These are phyloP conservation scores for Strobilomyces dryophilus DNA, from an alignment of 768 basidiomycete species.

Conservation along the genomic window DNA sequence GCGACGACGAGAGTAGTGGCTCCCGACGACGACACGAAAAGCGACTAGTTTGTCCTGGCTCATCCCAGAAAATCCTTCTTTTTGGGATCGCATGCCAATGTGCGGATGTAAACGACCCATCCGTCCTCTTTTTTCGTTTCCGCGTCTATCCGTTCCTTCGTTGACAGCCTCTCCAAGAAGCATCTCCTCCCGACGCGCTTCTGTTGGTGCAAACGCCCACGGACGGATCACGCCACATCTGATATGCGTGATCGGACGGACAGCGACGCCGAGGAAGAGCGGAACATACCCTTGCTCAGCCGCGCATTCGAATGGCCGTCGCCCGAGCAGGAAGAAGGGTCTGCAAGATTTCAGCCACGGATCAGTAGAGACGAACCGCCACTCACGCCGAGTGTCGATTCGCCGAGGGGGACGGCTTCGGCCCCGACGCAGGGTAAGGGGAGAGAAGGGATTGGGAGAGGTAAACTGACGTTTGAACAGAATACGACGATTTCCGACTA, in stretches of 20 bases:
- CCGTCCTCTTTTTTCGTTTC: constrained; percentile 29
- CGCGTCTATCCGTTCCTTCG: constrained; percentile 20
- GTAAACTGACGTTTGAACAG: constrained; percentile 14
- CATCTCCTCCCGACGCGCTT: constrained; percentile 6
- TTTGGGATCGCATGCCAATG: constrained; percentile 23
- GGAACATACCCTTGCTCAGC: constrained; percentile 25
- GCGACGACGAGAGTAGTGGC: constrained; percentile 20
- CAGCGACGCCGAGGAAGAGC: constrained; percentile 43
- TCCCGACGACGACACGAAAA: constrained; percentile 25
- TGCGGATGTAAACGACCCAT: constrained; percentile 29
- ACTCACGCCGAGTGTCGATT: constrained; percentile 14
- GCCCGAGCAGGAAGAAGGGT: constrained; percentile 15
- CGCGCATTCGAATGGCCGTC: constrained; percentile 25
- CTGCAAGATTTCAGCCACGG: constrained; percentile 9
- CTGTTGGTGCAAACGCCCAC: constrained; percentile 21
- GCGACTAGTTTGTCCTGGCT: constrained; percentile 15
- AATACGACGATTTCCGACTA: constrained; percentile 11
- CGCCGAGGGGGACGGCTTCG: constrained; percentile 3
- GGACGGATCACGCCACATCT: constrained; percentile 12
- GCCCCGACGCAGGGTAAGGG: constrained; percentile 19
- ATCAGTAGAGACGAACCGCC: constrained; percentile 11
- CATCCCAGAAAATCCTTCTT: constrained; percentile 18
- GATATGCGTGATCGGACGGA: constrained; percentile 28
- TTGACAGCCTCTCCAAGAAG: constrained; percentile 3
- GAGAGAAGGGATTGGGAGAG: neutral